Evolutionary conservation across 2,329 filamentous ascomycete species (phyloP), one percentile per base, ranked within the genome.

Genomic region (Aspergillus thermomutatus): DNA sequence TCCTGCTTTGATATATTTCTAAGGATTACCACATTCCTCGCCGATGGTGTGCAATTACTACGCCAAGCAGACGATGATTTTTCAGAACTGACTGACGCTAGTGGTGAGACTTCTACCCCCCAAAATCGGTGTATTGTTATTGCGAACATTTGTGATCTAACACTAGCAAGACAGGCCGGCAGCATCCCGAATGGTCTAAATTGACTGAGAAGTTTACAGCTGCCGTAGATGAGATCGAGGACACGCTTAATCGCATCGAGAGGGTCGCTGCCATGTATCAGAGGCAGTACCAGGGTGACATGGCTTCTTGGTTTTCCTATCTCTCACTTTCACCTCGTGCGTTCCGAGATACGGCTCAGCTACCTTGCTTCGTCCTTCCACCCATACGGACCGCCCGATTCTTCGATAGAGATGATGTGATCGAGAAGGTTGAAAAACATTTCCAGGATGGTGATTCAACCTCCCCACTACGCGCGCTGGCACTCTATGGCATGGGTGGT

Each of bases 401-500:
- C 23, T 47, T 52, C 21, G 40, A 52, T 26, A 2, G 50, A 10
- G 40, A 45, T n/a, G 50, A 52, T 27, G 37, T 45, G 34, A 45
- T 52, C 27, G 50, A 52, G 50, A 52, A 46, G 50, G 45, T 52
- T 10, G 50, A 52, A 26, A 5, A 21, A 2, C 19, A 45, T 26
- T 31, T 52, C 21, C 11, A 28, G 1, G 34, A 45, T 17, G 21
- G 19, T 14, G 26, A 43, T 17, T 43, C 50, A 43, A 47, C 34
- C 10, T n/a, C 50, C 7, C 25, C 50, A 17, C 40, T 52, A 10
- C 50, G 50, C 34, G 45, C 50, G 17, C 34, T 52, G 37, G 50
- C 50, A 26, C 50, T 52, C 50, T 52, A 31, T 28, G 50, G 50
- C 37, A 43, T 52, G 25, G 50, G 50, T 17, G 50, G 50, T 3